Evolutionary conservation across 805 yeast species (phyloP).

Genomic region (Lachancea kluyveri): DNA sequence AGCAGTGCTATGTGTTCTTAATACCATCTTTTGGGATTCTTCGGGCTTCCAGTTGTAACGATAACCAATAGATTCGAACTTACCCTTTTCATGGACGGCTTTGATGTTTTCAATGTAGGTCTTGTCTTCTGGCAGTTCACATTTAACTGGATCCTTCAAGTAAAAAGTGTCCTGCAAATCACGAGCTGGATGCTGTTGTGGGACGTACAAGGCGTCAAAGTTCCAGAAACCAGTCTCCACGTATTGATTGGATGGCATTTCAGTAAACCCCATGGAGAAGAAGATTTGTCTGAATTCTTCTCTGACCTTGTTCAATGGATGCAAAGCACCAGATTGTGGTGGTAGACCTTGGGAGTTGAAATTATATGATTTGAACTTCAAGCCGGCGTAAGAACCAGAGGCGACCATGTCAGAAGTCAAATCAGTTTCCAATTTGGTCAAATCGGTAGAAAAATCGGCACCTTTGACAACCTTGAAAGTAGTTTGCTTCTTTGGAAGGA

Average conservation of each 20-base stretch:
- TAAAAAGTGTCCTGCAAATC: conserved; percentile 98
- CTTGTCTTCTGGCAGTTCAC: conserved; percentile 77
- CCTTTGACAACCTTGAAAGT: conserved; percentile 79
- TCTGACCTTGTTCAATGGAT: conserved; percentile 93
- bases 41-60: conserved; percentile 95
- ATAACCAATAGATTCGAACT: conserved; percentile 93
- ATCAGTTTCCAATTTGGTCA: conserved; percentile 84
- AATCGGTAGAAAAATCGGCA: conserved; percentile 72
- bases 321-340: conserved; percentile 88
- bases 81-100: conserved; percentile 83
- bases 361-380: conserved; percentile 90
- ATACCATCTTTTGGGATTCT: conserved; percentile 84
- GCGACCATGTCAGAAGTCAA: conserved; percentile 89
- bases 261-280: conserved; percentile 96
- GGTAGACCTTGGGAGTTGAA: conserved; percentile 90
- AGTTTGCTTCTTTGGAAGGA: conserved; percentile 61
- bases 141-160: conserved; percentile 83
- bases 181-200: conserved; percentile 99
- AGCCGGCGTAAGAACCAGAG: conserved; percentile 73
- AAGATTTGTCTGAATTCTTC: conserved; percentile 97
- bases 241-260: conserved; percentile 98
- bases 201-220: conserved; percentile 92
- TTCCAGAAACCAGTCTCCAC: conserved; percentile 99
- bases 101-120: conserved; percentile 72
- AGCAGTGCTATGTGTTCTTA: conserved; percentile 97